Evolutionary conservation across 2,329 filamentous ascomycete genomes (phyloP), one percentile per base, ranked within the genome.

Genomic region (Cadophora sp.): DNA sequence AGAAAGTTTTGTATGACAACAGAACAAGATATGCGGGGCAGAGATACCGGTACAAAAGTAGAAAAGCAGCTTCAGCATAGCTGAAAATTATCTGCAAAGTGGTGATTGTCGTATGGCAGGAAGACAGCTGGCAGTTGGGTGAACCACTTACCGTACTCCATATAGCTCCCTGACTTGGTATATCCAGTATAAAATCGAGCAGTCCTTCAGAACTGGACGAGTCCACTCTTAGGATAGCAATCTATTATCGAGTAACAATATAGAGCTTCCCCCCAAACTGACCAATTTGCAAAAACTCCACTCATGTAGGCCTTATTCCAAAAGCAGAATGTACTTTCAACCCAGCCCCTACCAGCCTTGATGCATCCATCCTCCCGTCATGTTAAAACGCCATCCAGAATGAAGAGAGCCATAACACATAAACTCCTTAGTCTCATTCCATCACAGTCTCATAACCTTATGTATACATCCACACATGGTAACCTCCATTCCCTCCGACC

Each of bases 401-500:
- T 8, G 48, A 37, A 53, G 14, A 26, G n/a, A 46, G 50, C 27
- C 62, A 22, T 64, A 46, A 64, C 6, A 34, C 67, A 62, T 59
- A 43, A 43, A 26, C 59, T 50, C 56, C 55, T 37, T 46, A 43
- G 29, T 60, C 59, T 68, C 67, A 12, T 64, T 27, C 31, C 27
- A 16, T 1, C 56, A 14, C 37, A 22, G 14, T 26, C 46, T 77
- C 68, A 96, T 72, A 97, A 81, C 71, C 92, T 85, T 64, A 98
- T 89, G 75, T 94, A 90, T 34, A 98, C 87, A 79, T 97, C 94
- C 80, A 99, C 86, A 79, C 94, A 97, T 67, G 95, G 93, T 72
- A 99, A 87, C 74, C 92, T 88, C 92, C 95, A 97, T 79, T 97
- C 94, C 75, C 92, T 89, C 79, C 89, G 88, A 4, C 94, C 94